Evolutionary conservation across 2,329 filamentous ascomycete genomes (phyloP), one percentile per base, ranked within the genome.

Genomic region (Orbilia blumenaviensis): DNA sequence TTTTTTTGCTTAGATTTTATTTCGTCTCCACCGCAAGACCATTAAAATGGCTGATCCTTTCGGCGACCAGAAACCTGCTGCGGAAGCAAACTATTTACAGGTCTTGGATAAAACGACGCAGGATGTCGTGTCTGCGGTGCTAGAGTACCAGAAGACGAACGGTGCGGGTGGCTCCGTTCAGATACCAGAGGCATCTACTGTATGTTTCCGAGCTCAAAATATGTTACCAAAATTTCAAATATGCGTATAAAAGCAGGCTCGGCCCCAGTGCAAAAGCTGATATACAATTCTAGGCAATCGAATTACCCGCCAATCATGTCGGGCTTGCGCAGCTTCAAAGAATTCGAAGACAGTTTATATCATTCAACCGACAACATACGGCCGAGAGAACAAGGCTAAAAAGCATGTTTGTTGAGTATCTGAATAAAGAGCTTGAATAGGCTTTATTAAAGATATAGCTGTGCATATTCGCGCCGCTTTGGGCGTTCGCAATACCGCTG

Each of bases 71-170:
- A 92, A 85, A 86, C 89, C 81, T 80, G 89, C 84, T 81, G 89
- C 81, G 0, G 86, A 87, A 80, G 85, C 87, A 67, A 91, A 94
- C 81, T 94, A 93, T 81, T 85, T 96, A 62, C 93, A 95, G 81
- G 87, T 92, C 74, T 85, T 96, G 23, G 92, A 96, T 82, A 88
- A 88, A 78, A 89, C 89, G 81, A 94, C 92, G 6, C 92, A 93
- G 79, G 90, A 91, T 64, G 88, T 96, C 29, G 87, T 95, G 63
- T 88, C 89, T 79, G 86, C 86, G 67, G 89, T 96, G 38, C 83
- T 91, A 68, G 88, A 90, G 27, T 76, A 79, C 36, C 79, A 81
- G 46, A 78, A 74, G 50, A 78, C 75, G 29, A 68, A 63, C 8
- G 79, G 77, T 8, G 38, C 8, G 66, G 78, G 23, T 63, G 73